Evolutionary conservation across 106 monocot genomes (phyloP), one percentile per base, ranked within the genome.

Genomic region (Dendrobium huoshanense): DNA sequence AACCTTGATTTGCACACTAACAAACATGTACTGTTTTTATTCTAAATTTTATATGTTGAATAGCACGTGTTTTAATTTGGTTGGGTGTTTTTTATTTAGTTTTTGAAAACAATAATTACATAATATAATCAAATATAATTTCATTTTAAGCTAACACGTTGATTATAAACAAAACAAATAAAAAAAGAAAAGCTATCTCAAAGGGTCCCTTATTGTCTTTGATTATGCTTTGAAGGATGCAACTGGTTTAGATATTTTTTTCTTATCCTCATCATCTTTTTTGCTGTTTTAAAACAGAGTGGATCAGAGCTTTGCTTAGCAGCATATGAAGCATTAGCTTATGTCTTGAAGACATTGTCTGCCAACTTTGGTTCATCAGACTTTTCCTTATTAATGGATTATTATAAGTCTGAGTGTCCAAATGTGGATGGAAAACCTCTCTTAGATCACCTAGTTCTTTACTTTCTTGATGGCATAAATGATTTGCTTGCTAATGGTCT

Each of bases 261-360:
- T 65, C 5, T 64, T 49, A 45, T 1, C 49, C 24, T 55, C 17
- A 5, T 79, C 33, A 19, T 73, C 73, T 16, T 55, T 70, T 70
- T 78, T 77, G 37, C 79, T 84, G 78, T 87, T 17, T 76, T 77
- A 79, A 68, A 49, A 75, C 78, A 96, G 96, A 80, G 61, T 81
- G 94, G 86, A 83, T 85, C 90, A 81, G 96, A 96, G 81, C 78
- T 92, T 89, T 86, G 81, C 79, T 77, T 97, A 67, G 96, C 88
- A 77, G 89, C 90, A 44, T 91, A 89, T 87, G 94, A 97, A 85
- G 83, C 92, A 79, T 81, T 97, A 18, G 80, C 83, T 58, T 82
- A 59, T 82, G 88, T 88, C 16, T 77, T 94, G 43, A 88, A 79
- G 72, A 84, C 87, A 80, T 80, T 94, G 10, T 88, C 88, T 70